These are phyloP conservation scores for Lepidium campestre DNA, from an alignment of 441 rosid species.

Conservation along the genomic window DNA sequence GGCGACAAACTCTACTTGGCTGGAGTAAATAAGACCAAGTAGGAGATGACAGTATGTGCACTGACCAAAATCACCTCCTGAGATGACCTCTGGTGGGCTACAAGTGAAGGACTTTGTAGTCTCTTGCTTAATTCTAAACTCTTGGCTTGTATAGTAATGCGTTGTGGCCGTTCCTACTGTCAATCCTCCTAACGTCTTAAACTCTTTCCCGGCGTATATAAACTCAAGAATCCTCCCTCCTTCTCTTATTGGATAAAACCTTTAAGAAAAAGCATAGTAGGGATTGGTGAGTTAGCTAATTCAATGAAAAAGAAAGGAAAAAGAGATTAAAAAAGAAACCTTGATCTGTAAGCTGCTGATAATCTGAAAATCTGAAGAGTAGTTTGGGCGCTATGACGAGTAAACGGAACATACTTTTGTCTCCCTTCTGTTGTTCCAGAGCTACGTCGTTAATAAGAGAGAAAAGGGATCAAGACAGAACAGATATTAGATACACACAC, in stretches of 20 bases:
- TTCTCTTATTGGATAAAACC: conserved; percentile 65
- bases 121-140: conserved; percentile 74
- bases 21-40: conserved; percentile 58
- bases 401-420: conserved; percentile 75
- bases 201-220: conserved; percentile 74
- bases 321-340: conserved; percentile 28
- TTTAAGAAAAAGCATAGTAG: conserved; percentile 11
- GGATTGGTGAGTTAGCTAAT: not conserved
- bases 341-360: conserved; percentile 87
- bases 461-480: not conserved
- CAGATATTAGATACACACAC: not conserved
- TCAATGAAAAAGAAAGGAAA: not conserved
- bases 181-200: conserved; percentile 66
- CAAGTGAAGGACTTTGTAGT: conserved; percentile 69
- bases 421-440: conserved; percentile 95
- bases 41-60: conserved; percentile 83
- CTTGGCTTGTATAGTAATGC: conserved; percentile 72
- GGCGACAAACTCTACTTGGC: conserved; percentile 58
- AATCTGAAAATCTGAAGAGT: conserved; percentile 70
- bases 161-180: conserved; percentile 83
- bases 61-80: conserved; percentile 68
- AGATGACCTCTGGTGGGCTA: conserved; percentile 71
- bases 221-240: conserved; percentile 83
- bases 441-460: conserved; percentile 31
- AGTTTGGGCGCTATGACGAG: conserved; percentile 62